phyloP scores from a whole-genome alignment of 2,329 filamentous ascomycete species.

The Penicillium sp. region DNA sequence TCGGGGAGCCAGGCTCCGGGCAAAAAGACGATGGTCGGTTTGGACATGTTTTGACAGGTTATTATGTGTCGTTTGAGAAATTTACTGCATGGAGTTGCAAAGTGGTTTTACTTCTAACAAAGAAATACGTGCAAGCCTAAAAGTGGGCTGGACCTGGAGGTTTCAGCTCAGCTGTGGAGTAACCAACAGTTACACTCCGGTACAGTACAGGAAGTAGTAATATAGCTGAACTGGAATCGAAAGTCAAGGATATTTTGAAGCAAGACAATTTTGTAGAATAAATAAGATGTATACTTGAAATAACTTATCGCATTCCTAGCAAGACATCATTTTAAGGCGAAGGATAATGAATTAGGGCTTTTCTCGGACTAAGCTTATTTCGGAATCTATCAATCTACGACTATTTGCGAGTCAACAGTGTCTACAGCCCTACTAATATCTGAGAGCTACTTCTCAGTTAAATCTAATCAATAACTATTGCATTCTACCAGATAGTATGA shows the following conservation, averaged over 20 bases:
- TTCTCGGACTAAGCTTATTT: background rate
- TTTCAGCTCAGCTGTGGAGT: background rate
- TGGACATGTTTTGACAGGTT: background rate
- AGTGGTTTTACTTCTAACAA: background rate
- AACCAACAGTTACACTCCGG: too few species aligned
- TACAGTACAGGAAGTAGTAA: background rate
- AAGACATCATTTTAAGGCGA: too few species aligned
- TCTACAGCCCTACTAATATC: too few species aligned
- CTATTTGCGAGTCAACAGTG: too few species aligned
- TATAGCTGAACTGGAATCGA: background rate
- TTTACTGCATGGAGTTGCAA: too few species aligned
- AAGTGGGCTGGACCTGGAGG: too few species aligned
- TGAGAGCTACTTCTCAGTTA: too few species aligned
- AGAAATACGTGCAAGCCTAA: too few species aligned
- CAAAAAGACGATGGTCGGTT: constrained; percentile 30
- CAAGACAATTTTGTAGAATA: background rate
- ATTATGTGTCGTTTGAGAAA: background rate
- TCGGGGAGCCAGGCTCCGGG: constrained; percentile 40
- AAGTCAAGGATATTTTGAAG: background rate
- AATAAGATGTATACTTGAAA: background rate
- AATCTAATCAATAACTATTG: too few species aligned
- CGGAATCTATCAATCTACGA: background rate
- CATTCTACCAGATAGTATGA: too few species aligned
- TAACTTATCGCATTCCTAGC: background rate
- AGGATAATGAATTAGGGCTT: background rate